Percentiles rank a stretch among this genome's conserved stretches.
phyloP scores from a whole-genome alignment of 495 filamentous ascomycete species.

The Hapsidospora chrysogenum region DNA sequence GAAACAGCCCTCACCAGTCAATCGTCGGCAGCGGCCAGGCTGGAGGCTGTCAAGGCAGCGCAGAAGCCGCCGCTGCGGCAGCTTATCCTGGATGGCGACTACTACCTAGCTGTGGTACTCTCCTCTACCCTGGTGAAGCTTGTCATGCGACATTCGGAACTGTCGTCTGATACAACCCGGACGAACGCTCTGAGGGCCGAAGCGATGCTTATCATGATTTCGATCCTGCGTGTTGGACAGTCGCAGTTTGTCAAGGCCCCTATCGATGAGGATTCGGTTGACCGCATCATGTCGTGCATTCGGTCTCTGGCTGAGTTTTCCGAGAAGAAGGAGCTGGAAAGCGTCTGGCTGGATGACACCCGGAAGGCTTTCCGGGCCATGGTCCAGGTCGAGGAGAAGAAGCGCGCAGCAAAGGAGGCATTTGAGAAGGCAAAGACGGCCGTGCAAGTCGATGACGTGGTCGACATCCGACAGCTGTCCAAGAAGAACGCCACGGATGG shows the following conservation, averaged over 20 bases:
- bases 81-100: conserved; percentile 92
- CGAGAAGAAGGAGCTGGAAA: conserved; percentile 75
- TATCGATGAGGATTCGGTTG: conserved; percentile 95
- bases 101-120: conserved; percentile 89
- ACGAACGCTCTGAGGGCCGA: conserved; percentile 92
- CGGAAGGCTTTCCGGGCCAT: conserved; percentile 94
- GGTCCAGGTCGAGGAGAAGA: conserved; percentile 97
- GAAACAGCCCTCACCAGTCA: conserved; percentile 91
- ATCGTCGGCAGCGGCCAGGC: conserved; percentile 71
- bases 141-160: conserved; percentile 95
- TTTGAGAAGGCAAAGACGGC: conserved; percentile 85
- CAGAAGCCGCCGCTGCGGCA: conserved; percentile 93
- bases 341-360: conserved; percentile 89
- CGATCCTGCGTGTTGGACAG: conserved; percentile 92
- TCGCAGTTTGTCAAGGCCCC: conserved; percentile 94
- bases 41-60: conserved; percentile 92
- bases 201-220: conserved; percentile 99
- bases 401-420: conserved; percentile 79
- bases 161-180: conserved; percentile 69
- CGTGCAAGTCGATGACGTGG: conserved; percentile 87
- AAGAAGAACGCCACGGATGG: conserved; percentile 84
- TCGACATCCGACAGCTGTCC: conserved; percentile 78
- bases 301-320: conserved; percentile 84
- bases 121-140: conserved; percentile 91
- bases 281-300: conserved; percentile 93